Evolutionary conservation across 352 stramenopile species (phyloP).

Genomic region (Globisporangium spinosum): DNA sequence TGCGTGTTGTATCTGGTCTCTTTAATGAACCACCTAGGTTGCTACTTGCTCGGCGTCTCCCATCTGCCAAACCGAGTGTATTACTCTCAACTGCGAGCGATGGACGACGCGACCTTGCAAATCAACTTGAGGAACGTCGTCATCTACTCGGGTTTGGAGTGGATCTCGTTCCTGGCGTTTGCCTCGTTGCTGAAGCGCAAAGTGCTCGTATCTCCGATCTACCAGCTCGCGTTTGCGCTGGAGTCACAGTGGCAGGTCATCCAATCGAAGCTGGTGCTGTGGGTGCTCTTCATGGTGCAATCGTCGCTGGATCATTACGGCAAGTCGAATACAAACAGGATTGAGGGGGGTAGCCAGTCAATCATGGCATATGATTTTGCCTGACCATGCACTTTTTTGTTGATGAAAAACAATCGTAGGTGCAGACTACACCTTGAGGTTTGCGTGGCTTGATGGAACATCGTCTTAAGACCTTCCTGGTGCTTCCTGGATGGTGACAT

Average conservation of each 20-base stretch:
- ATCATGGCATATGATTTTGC: no score
- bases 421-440: not conserved
- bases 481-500: no score
- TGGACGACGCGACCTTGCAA: not conserved
- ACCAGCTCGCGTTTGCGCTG: not conserved
- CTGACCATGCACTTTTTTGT: no score
- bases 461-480: no score
- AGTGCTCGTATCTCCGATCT: not conserved
- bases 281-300: constrained; percentile 2
- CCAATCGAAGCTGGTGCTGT: not conserved
- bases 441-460: not conserved
- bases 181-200: not conserved
- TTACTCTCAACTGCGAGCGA: not conserved
- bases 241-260: not conserved
- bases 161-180: not conserved
- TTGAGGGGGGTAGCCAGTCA: no score
- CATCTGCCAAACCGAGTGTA: constrained; percentile 1
- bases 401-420: not conserved
- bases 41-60: not conserved
- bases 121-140: not conserved
- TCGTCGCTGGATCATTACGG: not conserved
- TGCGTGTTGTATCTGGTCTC: not conserved
- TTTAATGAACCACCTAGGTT: not conserved
- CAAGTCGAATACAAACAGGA: no score
- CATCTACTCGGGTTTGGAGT: not conserved